Evolutionary conservation across 2,329 filamentous ascomycete genomes (phyloP).

Genomic region (Gremmenia infestans): DNA sequence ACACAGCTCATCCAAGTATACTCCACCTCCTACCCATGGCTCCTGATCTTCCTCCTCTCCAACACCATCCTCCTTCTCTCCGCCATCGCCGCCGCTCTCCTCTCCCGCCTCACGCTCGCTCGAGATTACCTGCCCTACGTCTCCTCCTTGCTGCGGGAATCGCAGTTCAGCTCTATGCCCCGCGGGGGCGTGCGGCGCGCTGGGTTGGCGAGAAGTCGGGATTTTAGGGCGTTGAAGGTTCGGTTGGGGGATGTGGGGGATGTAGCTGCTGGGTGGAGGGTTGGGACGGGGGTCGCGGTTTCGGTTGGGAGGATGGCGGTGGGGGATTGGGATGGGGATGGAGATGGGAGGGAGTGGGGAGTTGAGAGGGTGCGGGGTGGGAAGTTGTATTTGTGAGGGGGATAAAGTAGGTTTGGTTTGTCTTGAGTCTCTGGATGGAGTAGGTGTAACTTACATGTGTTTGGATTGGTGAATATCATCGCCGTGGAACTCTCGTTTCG

Average conservation of each 20-base stretch:
- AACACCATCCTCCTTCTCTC: slow-evolving; percentile 9
- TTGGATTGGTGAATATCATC: too few species aligned
- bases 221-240: slow-evolving; percentile 13
- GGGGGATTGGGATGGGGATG: slow-evolving; percentile 5
- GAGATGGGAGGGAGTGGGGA: slow-evolving; percentile 2
- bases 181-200: slow-evolving; percentile 12
- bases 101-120: slow-evolving; percentile 6
- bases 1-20: neutral
- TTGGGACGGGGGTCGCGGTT: slow-evolving; percentile 20
- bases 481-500: too few species aligned
- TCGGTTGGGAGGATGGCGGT: slow-evolving; percentile 15
- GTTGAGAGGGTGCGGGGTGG: slow-evolving; percentile 10
- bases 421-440: neutral
- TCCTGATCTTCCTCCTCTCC: slow-evolving; percentile 12
- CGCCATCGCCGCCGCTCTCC: slow-evolving; percentile 8
- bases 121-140: slow-evolving; percentile 16
- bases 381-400: slow-evolving; percentile 18
- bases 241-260: slow-evolving; percentile 21
- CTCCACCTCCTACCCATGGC: slow-evolving; percentile 8
- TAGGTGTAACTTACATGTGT: neutral
- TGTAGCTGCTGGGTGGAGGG: slow-evolving; percentile 13
- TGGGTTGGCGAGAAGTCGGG: slow-evolving; percentile 7
- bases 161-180: slow-evolving; percentile 9
- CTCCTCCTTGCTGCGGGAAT: slow-evolving; percentile 10
- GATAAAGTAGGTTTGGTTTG: too few species aligned